Evolutionary conservation across 1,284 basidiomycete species (phyloP).

Genomic region (Vanrija sp.): DNA sequence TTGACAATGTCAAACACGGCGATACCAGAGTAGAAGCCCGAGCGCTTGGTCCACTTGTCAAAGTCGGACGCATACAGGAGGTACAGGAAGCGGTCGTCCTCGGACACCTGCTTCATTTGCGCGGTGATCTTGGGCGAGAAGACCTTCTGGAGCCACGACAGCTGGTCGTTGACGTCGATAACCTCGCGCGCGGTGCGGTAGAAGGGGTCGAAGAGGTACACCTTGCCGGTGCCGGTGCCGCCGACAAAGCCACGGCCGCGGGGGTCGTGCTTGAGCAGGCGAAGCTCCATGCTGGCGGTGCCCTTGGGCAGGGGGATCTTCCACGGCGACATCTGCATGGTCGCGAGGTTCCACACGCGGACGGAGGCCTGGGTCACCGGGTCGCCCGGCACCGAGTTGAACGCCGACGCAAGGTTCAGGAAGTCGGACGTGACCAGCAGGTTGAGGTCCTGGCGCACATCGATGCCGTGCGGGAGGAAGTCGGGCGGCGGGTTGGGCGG

Average conservation of each 20-base stretch:
- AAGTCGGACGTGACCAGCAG: conserved; percentile 15
- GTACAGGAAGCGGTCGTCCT: conserved; percentile 14
- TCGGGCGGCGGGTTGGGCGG: conserved; percentile 3
- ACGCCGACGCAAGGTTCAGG: conserved; percentile 2
- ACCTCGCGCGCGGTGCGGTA: conserved; percentile 1
- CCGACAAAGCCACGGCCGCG: conserved; percentile 12
- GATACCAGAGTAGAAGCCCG: conserved; percentile 12
- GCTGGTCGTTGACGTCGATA: conserved; percentile 9
- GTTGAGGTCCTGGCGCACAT: conserved; percentile 15
- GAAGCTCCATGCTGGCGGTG: conserved; percentile 12
- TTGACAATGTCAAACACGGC: conserved; percentile 9
- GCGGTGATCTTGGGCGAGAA: conserved; percentile 9
- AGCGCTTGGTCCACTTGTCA: conserved; percentile 1
- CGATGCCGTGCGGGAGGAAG: conserved; percentile 17
- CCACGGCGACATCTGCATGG: conserved; percentile 4
- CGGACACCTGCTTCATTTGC: conserved; percentile 13
- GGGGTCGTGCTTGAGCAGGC: conserved; percentile 7
- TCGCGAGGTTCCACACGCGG: conserved; percentile 12
- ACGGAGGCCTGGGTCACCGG: conserved; percentile 2
- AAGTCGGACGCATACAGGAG: conserved; percentile 9
- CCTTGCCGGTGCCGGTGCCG: conserved; percentile 13
- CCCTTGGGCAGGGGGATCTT: conserved; percentile 8
- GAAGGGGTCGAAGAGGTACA: conserved; percentile 11
- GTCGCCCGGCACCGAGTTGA: conserved; percentile 6
- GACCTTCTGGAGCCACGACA: conserved; percentile 1